phyloP scores from a whole-genome alignment of 805 yeast genomes.

The Candida easanensis region DNA sequence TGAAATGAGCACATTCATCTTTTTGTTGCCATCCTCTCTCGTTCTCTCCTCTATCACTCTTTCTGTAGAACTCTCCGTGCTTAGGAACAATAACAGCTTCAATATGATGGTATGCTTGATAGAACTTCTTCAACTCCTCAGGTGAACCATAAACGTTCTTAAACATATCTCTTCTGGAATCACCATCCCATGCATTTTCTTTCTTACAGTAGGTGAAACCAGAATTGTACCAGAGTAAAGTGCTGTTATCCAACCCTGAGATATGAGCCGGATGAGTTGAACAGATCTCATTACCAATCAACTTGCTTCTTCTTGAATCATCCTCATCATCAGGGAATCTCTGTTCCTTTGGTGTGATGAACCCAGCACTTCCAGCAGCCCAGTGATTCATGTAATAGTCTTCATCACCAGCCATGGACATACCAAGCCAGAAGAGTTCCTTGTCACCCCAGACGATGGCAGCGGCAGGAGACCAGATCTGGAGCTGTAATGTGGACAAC shows the following conservation, averaged over 20 bases:
- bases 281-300: constrained; percentile 43
- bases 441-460: constrained; percentile 64
- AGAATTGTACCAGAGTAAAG: constrained; percentile 58
- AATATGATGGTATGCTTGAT: constrained; percentile 37
- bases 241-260: constrained; percentile 42
- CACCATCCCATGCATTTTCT: constrained; percentile 30
- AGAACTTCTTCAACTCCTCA: constrained; percentile 32
- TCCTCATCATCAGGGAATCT: constrained; percentile 20
- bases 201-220: constrained; percentile 51
- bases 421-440: constrained; percentile 64
- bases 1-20: constrained; percentile 45
- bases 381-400: constrained; percentile 46
- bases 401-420: constrained; percentile 53
- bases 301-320: constrained; percentile 16
- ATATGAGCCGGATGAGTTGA: constrained; percentile 63
- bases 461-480: constrained; percentile 38
- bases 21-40: constrained; percentile 43
- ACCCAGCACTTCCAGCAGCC: constrained; percentile 60
- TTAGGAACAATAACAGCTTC: constrained; percentile 50
- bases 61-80: constrained; percentile 33
- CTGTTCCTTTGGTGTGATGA: constrained; percentile 27
- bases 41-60: constrained; percentile 42
- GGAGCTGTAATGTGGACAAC: constrained; percentile 39
- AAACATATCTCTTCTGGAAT: constrained; percentile 27
- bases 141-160: constrained; percentile 8